These are phyloP conservation scores for Boletus semigastroideus DNA, from an alignment of 1,284 basidiomycete genomes.

Conservation along the genomic window DNA sequence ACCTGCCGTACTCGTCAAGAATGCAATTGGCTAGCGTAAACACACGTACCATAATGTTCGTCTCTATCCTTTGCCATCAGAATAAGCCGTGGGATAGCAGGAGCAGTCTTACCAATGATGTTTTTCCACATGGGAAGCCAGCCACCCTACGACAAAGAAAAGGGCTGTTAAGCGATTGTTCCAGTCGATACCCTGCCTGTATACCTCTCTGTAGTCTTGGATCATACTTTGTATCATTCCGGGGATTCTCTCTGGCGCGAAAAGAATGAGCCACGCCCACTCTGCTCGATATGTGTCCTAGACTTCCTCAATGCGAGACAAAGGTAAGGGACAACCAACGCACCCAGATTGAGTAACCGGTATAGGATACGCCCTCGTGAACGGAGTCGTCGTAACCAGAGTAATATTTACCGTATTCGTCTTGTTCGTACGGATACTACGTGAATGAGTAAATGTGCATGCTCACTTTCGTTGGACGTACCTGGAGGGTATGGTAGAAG, in stretches of 20 bases:
- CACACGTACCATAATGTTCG: constrained; percentile 65
- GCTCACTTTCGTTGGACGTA: constrained; percentile 21
- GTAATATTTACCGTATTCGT: constrained; percentile 70
- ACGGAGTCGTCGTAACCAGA: constrained; percentile 71
- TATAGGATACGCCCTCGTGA: constrained; percentile 68
- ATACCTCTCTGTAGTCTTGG: constrained; percentile 69
- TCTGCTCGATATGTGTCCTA: constrained; percentile 79
- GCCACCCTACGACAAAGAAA: constrained; percentile 51
- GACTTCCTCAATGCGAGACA: background rate
- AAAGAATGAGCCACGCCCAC: constrained; percentile 77
- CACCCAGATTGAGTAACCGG: constrained; percentile 84
- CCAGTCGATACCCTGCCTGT: background rate
- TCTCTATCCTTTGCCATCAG: constrained; percentile 41
- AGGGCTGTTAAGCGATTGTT: background rate
- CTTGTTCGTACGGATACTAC: constrained; percentile 80
- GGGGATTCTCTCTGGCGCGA: constrained; percentile 72
- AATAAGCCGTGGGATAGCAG: background rate
- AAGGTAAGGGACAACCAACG: constrained; percentile 9
- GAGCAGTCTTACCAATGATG: constrained; percentile 55
- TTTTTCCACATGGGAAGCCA: constrained; percentile 94
- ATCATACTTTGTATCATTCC: constrained; percentile 81
- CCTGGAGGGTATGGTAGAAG: constrained; percentile 69
- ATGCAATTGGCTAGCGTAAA: background rate
- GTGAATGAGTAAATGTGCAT: constrained; percentile 6
- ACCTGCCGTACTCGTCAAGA: constrained; percentile 42